Conservation (phyloP, 148 eudicot species). For the Rheum nobile region DNA sequence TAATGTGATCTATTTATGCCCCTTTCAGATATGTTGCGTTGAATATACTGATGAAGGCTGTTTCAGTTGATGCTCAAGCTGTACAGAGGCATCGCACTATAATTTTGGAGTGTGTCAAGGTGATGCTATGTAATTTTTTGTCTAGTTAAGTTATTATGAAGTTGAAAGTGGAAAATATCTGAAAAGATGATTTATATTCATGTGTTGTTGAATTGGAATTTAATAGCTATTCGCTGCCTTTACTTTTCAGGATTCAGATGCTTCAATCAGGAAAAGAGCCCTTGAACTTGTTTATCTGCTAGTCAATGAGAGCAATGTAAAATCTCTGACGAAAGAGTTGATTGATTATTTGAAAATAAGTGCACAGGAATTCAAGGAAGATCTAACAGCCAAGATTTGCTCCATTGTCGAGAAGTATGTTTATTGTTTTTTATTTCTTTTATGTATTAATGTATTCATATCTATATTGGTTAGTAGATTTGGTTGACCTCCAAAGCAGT, state of each 20-base stretch:
- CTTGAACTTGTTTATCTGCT: constrained; percentile 91
- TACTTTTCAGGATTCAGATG: constrained; percentile 85
- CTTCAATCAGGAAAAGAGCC: constrained; percentile 95
- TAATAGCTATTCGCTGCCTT: constrained; percentile 4
- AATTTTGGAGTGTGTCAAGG: constrained; percentile 98
- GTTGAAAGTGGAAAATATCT: not conserved
- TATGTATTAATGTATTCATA: not conserved
- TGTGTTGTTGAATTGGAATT: not conserved
- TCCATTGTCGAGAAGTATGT: constrained; percentile 96
- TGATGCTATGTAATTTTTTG: constrained; percentile 10
- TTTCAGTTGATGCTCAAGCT: constrained; percentile 86
- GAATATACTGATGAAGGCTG: constrained; percentile 91
- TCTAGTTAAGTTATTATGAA: not conserved
- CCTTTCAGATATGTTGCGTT: constrained; percentile 82
- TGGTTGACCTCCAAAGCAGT: not conserved
- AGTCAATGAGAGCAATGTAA: constrained; percentile 86
- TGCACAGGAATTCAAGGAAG: constrained; percentile 81
- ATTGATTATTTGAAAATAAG: constrained; percentile 80
- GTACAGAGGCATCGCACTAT: constrained; percentile 95
- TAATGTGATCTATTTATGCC: not conserved
- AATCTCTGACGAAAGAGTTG: constrained; percentile 79
- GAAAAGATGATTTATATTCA: not conserved
- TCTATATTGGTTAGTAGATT: not conserved
- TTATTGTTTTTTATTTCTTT: not conserved
- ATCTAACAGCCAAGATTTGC: constrained; percentile 87